Base-by-base conservation (phyloP, 805 yeast genomes). In the Starmera pachycereana region DNA sequence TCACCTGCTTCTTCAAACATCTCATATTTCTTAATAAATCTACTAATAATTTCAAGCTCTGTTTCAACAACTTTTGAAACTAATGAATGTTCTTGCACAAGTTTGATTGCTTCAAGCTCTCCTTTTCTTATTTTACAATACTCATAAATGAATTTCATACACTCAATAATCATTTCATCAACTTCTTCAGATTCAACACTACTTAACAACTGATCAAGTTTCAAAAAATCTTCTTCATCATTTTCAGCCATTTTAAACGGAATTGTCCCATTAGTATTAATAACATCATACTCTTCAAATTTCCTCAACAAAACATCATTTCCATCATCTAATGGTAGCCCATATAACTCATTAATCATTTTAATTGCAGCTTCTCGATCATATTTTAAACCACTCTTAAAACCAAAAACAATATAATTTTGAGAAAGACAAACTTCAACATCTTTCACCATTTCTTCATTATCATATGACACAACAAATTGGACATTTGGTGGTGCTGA, bases 401-500 rank as follows among this genome's bases (percentile, higher is more conserved):
- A 53, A 4, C 61, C 60, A 39, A 61, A 53, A 31, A 60, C 60
- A 2, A 61, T 55, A 39, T 53, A 61, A 37, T 59, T 61, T 18
- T 58, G 60, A 32, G 53, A 54, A 33, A 60, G 36, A 37, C 57
- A 57, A 34, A 65, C 37, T 29, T 47, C 48, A 3, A 58, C 51
- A 36, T 33, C 47, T 32, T 19, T 47, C 40, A 38, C 34, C 12
- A 27, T 56, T 44, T 14, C 40, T 11, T 35, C 16, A 8, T 44
- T 44, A n/a, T 47, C 49, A 38, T 50, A 60, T 1, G 42, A 38
- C 7, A 62, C 33, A 3, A 60, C 53, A 40, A 69, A 59, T 44
- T 66, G 72, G 7, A 70, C 46, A 28, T 62, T 63, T 4, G 71
- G 69, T 14, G 61, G 59, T 19, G 67, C 60, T 3, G 53, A 48